Conservation (phyloP, 305 asterid genomes). For the Plantago lanceolata region DNA sequence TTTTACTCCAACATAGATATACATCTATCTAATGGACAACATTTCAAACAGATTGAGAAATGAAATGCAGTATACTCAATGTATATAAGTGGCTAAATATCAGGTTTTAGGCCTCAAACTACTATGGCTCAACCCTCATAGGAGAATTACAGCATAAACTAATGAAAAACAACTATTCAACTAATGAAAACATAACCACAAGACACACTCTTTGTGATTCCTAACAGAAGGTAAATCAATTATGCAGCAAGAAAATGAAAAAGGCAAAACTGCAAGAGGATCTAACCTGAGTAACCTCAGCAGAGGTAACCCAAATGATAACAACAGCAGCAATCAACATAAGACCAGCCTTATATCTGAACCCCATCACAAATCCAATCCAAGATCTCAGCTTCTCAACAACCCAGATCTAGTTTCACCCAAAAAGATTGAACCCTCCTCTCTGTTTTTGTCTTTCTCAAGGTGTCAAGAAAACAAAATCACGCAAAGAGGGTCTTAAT, state of each 20-base stretch:
- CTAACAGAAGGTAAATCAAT: not conserved
- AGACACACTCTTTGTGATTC: no score
- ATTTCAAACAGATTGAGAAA: no score
- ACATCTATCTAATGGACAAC: no score
- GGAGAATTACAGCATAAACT: no score
- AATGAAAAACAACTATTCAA: no score
- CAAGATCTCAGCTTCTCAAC: conserved; percentile 39
- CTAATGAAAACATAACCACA: not conserved
- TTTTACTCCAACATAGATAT: no score
- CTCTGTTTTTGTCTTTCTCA: no score
- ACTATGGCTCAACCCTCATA: no score
- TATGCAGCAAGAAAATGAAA: conserved; percentile 11
- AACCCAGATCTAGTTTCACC: conserved; percentile 23
- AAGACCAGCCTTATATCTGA: conserved; percentile 83
- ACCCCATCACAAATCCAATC: conserved; percentile 59
- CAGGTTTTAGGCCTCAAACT: no score
- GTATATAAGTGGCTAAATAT: no score
- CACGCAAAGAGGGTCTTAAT: not conserved
- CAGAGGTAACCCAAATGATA: conserved; percentile 94
- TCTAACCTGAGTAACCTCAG: conserved; percentile 96
- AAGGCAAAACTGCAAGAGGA: not conserved
- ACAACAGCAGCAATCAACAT: conserved; percentile 83
- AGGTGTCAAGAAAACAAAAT: not conserved
- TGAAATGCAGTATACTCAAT: no score
- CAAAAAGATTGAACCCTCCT: not conserved